Base-by-base conservation (phyloP, 1,284 basidiomycete species). In the Rhodotorula sp. region DNA sequence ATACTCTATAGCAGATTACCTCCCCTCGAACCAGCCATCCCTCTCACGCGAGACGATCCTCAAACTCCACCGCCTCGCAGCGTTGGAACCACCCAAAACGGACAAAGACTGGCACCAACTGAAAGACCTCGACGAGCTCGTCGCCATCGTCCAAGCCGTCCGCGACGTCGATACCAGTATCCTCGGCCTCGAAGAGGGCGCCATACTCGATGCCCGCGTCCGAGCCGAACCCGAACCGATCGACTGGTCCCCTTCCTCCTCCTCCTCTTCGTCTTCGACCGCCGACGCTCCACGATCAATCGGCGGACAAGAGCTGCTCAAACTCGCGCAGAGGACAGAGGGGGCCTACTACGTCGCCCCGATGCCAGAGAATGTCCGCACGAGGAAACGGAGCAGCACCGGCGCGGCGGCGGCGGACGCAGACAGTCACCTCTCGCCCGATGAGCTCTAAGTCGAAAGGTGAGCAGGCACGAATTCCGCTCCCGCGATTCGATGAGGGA, bases 131-230 rank as follows among this genome's bases (percentile, higher is more conserved):
- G 56, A 62, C 44, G 62, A 62, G 8, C 65, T 75, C 30, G 69
- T 69, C 17, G 62, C 67, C 6, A 69, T 75, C 60, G 71, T 75
- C 2, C 67, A 75, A 45, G 62, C 62, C 17, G 65, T 75, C 7
- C 46, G 67, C 20, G 30, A 29, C 44, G 65, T 67, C 42, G 66
- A 69, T 18, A 68, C 62, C 44, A 45, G 20, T 17, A 42, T 51
- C 22, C 48, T 68, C 14, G 66, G 62, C 10, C 54, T 64, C 24
- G 24, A 56, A 17, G 17, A 20, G 7, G 68, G 68, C 30, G 65
- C 44, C 26, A 69, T 71, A 57, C 61, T 75, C 18, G 74, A 75
- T 64, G 74, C 71, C 33, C 62, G 71, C 24, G 69, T 75, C 0
- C 37, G 73, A 30, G 73, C 64, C 17, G 51, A 65, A 33, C 49